phyloP scores from a whole-genome alignment of 805 yeast genomes.

The Yamadazyma sp. region DNA sequence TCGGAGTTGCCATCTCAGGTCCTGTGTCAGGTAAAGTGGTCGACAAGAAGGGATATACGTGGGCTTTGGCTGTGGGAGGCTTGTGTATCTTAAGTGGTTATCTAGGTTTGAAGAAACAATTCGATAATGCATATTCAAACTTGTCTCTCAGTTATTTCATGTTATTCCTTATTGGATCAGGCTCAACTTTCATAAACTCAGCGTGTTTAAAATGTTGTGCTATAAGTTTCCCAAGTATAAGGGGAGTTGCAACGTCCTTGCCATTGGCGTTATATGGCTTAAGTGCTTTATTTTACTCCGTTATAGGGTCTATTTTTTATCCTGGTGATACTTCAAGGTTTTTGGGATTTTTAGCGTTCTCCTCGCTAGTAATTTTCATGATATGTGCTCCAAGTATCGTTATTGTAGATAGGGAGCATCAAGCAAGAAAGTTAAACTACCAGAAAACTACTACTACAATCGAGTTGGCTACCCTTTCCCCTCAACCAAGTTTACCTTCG shows the following conservation, averaged over 20 bases:
- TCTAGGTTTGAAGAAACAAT: slow-evolving; percentile 51
- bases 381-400: slow-evolving; percentile 48
- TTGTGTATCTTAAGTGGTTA: slow-evolving; percentile 52
- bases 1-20: slow-evolving; percentile 63
- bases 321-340: slow-evolving; percentile 60
- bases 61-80: slow-evolving; percentile 52
- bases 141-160: slow-evolving; percentile 43
- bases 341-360: slow-evolving; percentile 43
- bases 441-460: slow-evolving; percentile 8
- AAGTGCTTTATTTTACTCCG: slow-evolving; percentile 66
- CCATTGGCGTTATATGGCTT: slow-evolving; percentile 75
- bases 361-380: slow-evolving; percentile 38
- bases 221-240: slow-evolving; percentile 57
- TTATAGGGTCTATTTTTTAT: slow-evolving; percentile 48
- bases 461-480: slow-evolving; percentile 11
- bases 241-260: slow-evolving; percentile 74
- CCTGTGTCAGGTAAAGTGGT: slow-evolving; percentile 67
- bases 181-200: slow-evolving; percentile 63
- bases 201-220: slow-evolving; percentile 75
- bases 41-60: slow-evolving; percentile 58
- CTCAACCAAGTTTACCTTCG: slow-evolving; percentile 5
- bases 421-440: slow-evolving; percentile 6
- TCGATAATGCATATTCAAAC: slow-evolving; percentile 33
- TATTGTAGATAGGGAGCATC: slow-evolving; percentile 34
- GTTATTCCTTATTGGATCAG: slow-evolving; percentile 58